These are phyloP conservation scores for Angomonas deanei DNA, from an alignment of 208 protist species.

Conservation along the genomic window DNA sequence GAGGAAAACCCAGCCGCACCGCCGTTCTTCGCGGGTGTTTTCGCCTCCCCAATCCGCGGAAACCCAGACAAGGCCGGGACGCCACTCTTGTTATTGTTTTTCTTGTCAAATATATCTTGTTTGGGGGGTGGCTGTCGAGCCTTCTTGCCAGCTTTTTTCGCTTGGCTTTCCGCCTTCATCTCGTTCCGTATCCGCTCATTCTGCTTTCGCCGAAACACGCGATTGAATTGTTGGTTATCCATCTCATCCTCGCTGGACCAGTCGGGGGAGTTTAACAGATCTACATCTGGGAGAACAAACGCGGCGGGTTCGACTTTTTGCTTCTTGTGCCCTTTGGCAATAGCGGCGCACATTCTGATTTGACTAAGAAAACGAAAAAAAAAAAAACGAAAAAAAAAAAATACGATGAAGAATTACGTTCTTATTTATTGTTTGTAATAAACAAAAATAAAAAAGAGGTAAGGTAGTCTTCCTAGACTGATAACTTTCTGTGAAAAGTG, in stretches of 20 bases:
- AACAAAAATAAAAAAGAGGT: too few species aligned
- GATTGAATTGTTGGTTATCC: slow-evolving; percentile 38
- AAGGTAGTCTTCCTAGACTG: too few species aligned
- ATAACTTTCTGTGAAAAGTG: background rate
- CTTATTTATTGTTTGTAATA: too few species aligned
- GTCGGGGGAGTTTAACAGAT: slow-evolving; percentile 30
- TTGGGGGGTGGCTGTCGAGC: too few species aligned
- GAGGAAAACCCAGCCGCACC: background rate
- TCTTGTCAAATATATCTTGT: too few species aligned
- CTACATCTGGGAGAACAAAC: slow-evolving; percentile 18
- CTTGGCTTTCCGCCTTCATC: background rate
- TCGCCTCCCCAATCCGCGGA: background rate
- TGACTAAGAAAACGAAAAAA: slow-evolving; percentile 10
- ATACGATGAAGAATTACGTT: too few species aligned
- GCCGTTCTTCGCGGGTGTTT: background rate
- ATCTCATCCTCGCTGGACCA: slow-evolving; percentile 52
- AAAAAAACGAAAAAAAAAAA: slow-evolving; percentile 3
- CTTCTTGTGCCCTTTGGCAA: background rate
- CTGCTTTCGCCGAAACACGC: slow-evolving; percentile 27
- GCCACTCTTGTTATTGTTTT: too few species aligned
- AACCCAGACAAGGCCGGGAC: too few species aligned
- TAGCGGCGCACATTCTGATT: too few species aligned
- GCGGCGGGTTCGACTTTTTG: background rate
- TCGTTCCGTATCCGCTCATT: slow-evolving; percentile 19
- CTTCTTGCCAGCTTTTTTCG: background rate